Base-by-base conservation (phyloP, 768 basidiomycete species). In the Dentipellis sp. region DNA sequence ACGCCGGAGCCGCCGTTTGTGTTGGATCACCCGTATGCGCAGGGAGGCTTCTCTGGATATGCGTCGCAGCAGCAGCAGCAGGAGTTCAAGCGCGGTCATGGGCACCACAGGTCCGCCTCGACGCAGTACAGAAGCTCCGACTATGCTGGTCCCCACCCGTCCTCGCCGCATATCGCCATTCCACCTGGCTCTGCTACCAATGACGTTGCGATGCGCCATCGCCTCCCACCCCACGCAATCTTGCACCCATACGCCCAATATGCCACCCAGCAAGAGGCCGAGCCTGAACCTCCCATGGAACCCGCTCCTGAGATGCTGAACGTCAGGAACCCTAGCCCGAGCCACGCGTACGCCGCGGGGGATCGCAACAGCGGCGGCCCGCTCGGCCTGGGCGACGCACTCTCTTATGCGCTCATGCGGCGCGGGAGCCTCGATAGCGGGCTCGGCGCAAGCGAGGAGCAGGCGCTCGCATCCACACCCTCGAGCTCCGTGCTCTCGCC, bases 321-420 rank as follows among this genome's bases (percentile, higher is more conserved):
- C n/a, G 10, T 12, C 3, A 12, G 16, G 19, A 8, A 38, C 11
- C 1, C 10, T 6, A 39, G 36, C 19, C 3, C 36, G 35, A n/a
- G 35, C 4, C 61, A 62, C 40, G 61, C 59, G 11, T 62, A 62
- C 21, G 61, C 61, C 4, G 49, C 34, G 5, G 42, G 52, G 17
- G 45, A 50, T 36, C 46, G 52, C 8, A 35, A 39, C 49, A 54
- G 54, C 16, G 52, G 59, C 9, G 59, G 29, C 12, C 56, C 61
- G 22, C 78, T 82, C 40, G 83, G 80, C 10, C 76, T 88, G 8
- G 84, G 79, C 9, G 84, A 87, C 58, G 80, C 81, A 16, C 72
- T 90, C 37, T 77, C 76, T 2, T 77, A 78, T 62, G 67, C 64
- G 71, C 77, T 56, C 70, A 71, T 45, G 58, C 59, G 66, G 59